Base-by-base conservation (phyloP, 192 early-diverging fungal genomes). In the Coemansia sp. region DNA sequence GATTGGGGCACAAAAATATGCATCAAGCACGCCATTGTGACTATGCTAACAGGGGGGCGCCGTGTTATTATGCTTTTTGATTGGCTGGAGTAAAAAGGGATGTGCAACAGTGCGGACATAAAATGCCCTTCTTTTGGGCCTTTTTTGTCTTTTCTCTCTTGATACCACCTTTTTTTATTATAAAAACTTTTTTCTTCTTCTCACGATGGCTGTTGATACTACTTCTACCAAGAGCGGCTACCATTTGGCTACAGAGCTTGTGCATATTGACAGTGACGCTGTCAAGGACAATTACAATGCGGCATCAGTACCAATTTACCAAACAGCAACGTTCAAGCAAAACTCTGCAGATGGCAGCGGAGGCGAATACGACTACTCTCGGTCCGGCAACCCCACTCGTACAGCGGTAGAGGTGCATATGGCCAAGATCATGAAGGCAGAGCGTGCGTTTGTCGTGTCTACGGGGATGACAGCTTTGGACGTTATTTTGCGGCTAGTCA, bases 291-390 rank as follows among this genome's bases (percentile, higher is more conserved):
- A 86, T 61, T 95, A 99, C 86, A 90, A 93, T 81, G 87, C 95
- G 10, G 87, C 92, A 22, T 94, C 92, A 7, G 89, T 95, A 50
- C 97, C 97, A n/a, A 94, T 99, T 69, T 99, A 99, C 86, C 95
- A 97, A 68, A 92, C 95, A 0, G 97, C 97, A 12, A 99, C 97
- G 0, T 99, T 99, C 83, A 97, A 95, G 83, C 95, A 97, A 77
- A 75, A 72, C n/a, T 76, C 83, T 20, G 93, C 91, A 6, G 86
- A 86, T 19, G 93, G 91, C 42, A 89, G 88, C 69, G 95, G 94
- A 13, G 69, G 75, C 42, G 93, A 95, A 60, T 99, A 93, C 74
- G 97, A 99, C 84, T 99, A 99, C 78, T 90, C 93, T 45, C 87
- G 97, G 51, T 92, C 90, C n/a, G 95, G 97, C 13, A 99, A 99